Evolutionary conservation across 495 filamentous ascomycete species (phyloP).

Genomic region (Melanomma pulvis-pyrius): DNA sequence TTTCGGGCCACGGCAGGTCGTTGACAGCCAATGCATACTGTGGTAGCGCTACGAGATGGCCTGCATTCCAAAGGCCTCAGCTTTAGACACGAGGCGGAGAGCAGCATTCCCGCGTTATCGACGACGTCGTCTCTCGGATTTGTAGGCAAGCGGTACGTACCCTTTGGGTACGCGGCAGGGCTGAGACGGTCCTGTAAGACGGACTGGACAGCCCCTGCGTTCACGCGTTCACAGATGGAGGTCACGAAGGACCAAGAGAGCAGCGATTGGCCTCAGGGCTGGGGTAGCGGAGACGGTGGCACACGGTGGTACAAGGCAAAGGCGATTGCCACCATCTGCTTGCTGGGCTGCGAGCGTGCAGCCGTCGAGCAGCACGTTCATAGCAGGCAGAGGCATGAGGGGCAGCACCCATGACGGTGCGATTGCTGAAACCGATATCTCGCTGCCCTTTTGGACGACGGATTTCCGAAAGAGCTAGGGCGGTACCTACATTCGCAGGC

Average conservation of each 20-base stretch:
- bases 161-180: conserved; percentile 33
- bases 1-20: conserved; percentile 9
- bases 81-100: conserved; percentile 21
- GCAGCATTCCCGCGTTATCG: neutral
- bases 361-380: neutral
- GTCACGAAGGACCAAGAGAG: conserved; percentile 12
- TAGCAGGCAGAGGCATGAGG: neutral
- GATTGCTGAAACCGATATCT: conserved; percentile 26
- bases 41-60: conserved; percentile 2
- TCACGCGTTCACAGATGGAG: conserved; percentile 21
- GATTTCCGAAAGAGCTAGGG: conserved; percentile 12
- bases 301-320: neutral
- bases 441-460: neutral
- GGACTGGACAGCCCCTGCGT: conserved; percentile 23
- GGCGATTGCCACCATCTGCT: neutral
- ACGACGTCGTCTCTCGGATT: neutral
- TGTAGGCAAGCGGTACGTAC: conserved; percentile 15
- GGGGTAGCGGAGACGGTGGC: neutral
- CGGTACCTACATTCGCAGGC: conserved; percentile 30
- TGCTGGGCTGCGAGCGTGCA: neutral
- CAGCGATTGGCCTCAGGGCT: conserved; percentile 21
- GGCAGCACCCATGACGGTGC: conserved; percentile 20
- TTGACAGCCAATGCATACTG: neutral
- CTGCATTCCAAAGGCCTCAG: neutral
- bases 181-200: conserved; percentile 36